Conservation (phyloP, 169 alveolate species). For the Babesia bigemina region DNA sequence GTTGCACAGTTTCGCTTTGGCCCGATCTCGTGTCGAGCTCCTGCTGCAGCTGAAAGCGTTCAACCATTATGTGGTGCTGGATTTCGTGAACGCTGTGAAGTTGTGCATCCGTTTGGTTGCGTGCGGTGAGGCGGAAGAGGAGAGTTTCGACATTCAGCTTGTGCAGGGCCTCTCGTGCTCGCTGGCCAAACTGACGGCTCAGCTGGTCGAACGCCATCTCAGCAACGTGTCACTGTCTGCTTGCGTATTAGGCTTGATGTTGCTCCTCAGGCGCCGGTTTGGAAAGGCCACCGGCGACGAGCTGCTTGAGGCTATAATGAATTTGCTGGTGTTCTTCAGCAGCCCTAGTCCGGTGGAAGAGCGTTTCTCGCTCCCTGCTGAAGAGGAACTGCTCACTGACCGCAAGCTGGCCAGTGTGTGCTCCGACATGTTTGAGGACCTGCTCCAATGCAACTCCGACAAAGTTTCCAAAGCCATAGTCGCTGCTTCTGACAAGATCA, state of each 20-base stretch:
- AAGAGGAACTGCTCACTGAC: background rate
- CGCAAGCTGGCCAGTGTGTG: background rate
- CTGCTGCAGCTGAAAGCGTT: slow-evolving; percentile 12
- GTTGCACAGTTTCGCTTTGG: slow-evolving; percentile 3
- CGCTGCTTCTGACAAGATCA: background rate
- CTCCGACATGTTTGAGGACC: slow-evolving; percentile 10
- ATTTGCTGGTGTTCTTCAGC: slow-evolving; percentile 9
- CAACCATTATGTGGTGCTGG: background rate
- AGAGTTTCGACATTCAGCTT: background rate
- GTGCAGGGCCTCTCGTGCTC: slow-evolving; percentile 2
- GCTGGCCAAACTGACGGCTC: slow-evolving; percentile 20
- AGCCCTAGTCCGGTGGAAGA: slow-evolving; percentile 1
- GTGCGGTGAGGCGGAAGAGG: background rate
- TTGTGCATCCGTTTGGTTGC: slow-evolving; percentile 11
- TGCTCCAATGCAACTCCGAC: slow-evolving; percentile 19
- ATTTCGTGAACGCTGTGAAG: slow-evolving; percentile 18
- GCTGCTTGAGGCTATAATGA: slow-evolving; percentile 31
- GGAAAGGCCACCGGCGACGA: slow-evolving; percentile 36
- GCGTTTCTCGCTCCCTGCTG: slow-evolving; percentile 9
- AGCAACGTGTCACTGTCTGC: background rate
- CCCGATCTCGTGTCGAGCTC: slow-evolving; percentile 10
- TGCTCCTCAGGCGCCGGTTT: slow-evolving; percentile 15
- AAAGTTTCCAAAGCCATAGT: slow-evolving; percentile 1
- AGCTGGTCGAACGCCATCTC: slow-evolving; percentile 8
- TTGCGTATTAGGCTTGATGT: slow-evolving; percentile 14